Percentiles rank a stretch among this genome's conserved stretches.
Conservation (phyloP, 805 yeast genomes). For the Ogataea saltuana region DNA sequence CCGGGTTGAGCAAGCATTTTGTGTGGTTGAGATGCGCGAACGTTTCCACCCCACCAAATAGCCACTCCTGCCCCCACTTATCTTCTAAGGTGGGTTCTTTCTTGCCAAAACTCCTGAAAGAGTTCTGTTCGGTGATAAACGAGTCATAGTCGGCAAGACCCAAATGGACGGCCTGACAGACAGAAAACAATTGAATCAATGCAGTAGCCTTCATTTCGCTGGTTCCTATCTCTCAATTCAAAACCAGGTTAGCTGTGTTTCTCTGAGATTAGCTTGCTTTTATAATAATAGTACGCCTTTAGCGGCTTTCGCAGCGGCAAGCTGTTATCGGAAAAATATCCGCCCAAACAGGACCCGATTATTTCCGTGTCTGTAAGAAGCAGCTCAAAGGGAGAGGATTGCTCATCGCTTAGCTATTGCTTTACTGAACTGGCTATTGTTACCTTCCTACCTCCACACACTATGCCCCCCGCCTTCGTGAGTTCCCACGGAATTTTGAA, state of each 20-base stretch:
- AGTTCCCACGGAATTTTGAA: not conserved
- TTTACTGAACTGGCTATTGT: no score
- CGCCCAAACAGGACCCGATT: no score
- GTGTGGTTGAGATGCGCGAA: slow-evolving; percentile 73
- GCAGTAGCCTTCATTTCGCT: not conserved
- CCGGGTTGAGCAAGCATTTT: slow-evolving; percentile 53
- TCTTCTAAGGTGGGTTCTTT: slow-evolving; percentile 46
- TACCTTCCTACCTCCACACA: not conserved
- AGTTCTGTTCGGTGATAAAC: not conserved
- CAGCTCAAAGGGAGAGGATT: no score
- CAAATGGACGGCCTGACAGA: not conserved
- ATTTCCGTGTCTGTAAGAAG: no score
- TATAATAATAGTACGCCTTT: no score
- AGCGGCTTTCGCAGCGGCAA: no score
- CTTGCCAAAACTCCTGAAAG: not conserved
- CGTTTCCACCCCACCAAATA: slow-evolving; percentile 63
- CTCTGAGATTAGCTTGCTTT: no score
- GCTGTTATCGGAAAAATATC: no score
- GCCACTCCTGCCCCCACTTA: slow-evolving; percentile 77
- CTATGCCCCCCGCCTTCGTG: not conserved
- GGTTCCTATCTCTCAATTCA: no score
- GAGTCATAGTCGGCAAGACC: not conserved
- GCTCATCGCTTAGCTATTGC: no score
- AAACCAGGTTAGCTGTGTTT: no score
- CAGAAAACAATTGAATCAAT: not conserved